Evolutionary conservation across 352 stramenopile genomes (phyloP), one percentile per base, ranked within the genome.

Genomic region (Pythium periplocum): DNA sequence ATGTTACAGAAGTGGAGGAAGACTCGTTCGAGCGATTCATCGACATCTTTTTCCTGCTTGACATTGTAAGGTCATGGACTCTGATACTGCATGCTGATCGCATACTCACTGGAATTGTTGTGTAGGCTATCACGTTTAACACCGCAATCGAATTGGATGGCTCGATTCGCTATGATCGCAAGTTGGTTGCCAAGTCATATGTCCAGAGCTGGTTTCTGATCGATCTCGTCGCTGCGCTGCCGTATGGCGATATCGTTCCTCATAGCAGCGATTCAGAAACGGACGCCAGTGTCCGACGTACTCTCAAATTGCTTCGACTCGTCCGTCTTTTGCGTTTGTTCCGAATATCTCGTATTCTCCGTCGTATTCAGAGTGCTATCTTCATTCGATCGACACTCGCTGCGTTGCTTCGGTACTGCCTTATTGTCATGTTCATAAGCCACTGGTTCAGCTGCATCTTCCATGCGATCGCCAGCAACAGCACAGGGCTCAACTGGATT

Each of bases 391-490:
- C 76, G 35, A 87, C 79, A 3, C 65, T 90, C 17, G 84, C 70
- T 43, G 72, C 69, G 2, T 66, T 86, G 42, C 66, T 87, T 55
- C 83, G 83, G 52, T 90, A 86, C 45, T 73, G 67, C 55, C 73
- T 88, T 37, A 74, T 86, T 47, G 79, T 90, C 3, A 56, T 79
- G 30, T 86, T 87, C 50, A 74, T 81, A 10, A 83, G 76, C 9
- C 79, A 90, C 45, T 90, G 79, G 79, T 81, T 90, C 45, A 83
- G 74, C 48, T 87, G 76, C 50, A 69, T 58, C 9, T 87, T 87
- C 73, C 73, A 83, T 40, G 57, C 71, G 11, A 87, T 87, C 42
- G 66, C 47, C 6, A 45, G 46, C 3, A 61, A 71, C 33, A 58
- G 53, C 36, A 47, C 11, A 17, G 44, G 36, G 6, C 47, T 62